Evolutionary conservation across 2,329 filamentous ascomycete species (phyloP), one percentile per base, ranked within the genome.

Genomic region (Fusarium scirpi): DNA sequence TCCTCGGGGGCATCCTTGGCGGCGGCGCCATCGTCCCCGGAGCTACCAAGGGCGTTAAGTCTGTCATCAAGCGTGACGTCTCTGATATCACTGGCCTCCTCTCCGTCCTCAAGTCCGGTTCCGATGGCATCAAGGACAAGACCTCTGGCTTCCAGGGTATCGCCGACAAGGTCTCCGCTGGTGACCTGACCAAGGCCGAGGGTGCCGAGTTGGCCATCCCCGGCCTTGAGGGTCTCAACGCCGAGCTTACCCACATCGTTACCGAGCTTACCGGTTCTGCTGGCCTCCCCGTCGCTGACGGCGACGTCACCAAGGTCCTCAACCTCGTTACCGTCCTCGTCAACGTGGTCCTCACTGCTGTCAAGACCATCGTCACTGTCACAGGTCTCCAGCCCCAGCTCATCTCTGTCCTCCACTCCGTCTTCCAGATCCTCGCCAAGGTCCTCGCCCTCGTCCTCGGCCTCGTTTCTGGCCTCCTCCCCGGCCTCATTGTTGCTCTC

Each of bases 391-490:
- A 29, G 20, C 64, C 73, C 32, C 62, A 72, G 61, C 71, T 78
- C 51, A 56, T 55, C 64, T 73, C 74, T 20, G 44, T 77, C 61
- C 71, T 78, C 46, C 67, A 72, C 69, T 72, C 74, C 44, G 67
- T 78, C 67, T 71, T 78, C 68, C 58, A 49, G 58, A 69, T 77
- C 46, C 63, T 78, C 38, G 47, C 72, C 61, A 70, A 74, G 53
- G 58, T 78, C 20, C 63, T 78, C 11, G 43, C 38, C 18, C 67
- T 74, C 5, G 62, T 78, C 67, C 67, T 65, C 22, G 73, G 67
- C 30, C 67, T 77, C 29, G 55, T 77, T 12, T 45, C 40, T 20
- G 71, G 43, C 30, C 61, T 76, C 51, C 44, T 77, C n/a, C 74
- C 76, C 45, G 73, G 68, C 11, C 65, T 78, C 24, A 27, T 76